These are phyloP conservation scores for Cardamine chenopodiifolia DNA, from an alignment of 345 rosid species.

Conservation along the genomic window DNA sequence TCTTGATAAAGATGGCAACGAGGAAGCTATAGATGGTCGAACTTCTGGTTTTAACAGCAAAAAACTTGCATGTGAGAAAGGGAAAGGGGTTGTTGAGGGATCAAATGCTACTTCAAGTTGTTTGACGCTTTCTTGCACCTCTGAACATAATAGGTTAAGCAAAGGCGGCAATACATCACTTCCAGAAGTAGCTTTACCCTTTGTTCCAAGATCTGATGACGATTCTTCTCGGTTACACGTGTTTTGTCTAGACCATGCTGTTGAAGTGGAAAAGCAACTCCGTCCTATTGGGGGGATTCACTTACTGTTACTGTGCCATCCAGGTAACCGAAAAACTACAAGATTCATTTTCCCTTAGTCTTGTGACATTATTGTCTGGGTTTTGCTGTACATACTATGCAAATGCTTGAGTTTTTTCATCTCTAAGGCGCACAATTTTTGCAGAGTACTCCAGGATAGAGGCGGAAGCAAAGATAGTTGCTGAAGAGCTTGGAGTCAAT, in stretches of 20 bases:
- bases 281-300: constrained; percentile 77
- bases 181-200: constrained; percentile 41
- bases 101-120: constrained; percentile 44
- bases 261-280: constrained; percentile 83
- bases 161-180: constrained; percentile 34
- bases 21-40: constrained; percentile 45
- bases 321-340: constrained; percentile 52
- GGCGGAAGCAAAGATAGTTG: constrained; percentile 71
- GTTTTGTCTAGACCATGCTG: constrained; percentile 97
- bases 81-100: constrained; percentile 26
- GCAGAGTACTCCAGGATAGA: constrained; percentile 91
- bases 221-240: constrained; percentile 84
- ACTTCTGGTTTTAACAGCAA: constrained; percentile 43
- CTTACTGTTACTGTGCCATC: constrained; percentile 83
- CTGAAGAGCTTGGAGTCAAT: constrained; percentile 70
- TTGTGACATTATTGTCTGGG: not conserved
- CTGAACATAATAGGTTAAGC: constrained; percentile 47
- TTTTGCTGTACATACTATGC: constrained; percentile 8
- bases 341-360: not conserved
- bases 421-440: constrained; percentile 1
- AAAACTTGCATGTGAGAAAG: constrained; percentile 40
- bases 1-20: constrained; percentile 36
- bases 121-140: constrained; percentile 38
- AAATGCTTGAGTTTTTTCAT: constrained; percentile 9
- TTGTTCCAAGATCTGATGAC: constrained; percentile 58